Evolutionary conservation across 768 basidiomycete species (phyloP), one percentile per base, ranked within the genome.

Genomic region (Boletus bicolor): DNA sequence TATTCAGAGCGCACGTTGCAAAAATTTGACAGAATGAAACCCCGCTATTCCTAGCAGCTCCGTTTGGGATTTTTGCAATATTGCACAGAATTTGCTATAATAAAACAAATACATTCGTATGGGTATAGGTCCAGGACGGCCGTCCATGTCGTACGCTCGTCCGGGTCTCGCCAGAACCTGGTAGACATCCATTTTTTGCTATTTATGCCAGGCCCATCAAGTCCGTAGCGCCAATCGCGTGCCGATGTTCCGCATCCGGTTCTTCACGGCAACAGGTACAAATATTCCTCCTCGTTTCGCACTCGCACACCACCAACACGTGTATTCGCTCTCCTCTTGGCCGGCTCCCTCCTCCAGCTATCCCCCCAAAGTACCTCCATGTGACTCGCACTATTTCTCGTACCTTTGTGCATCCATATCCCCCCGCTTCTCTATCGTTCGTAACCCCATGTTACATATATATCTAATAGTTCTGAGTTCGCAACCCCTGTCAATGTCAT

Each of bases 1-100:
- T 64, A 52, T 48, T 51, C 54, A 38, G 21, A 7, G 51, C 66
- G 59, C 67, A 68, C 67, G 67, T 61, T 69, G 67, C 64, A 61
- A 57, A 56, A 42, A 37, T 58, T 48, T 67, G 65, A 67, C 65
- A 65, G 59, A 67, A 69, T 69, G 63, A 68, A 70, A 70, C 68
- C 68, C 68, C 68, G 68, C 63, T 58, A 58, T 68, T 55, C 64
- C 67, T 65, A 41, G 56, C 64, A 65, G 60, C 66, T 67, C 65
- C 66, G 66, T 68, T 63, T 62, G 57, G 57, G 49, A 32, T 39
- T 36, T 54, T 60, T 35, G 19, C 42, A 62, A 48, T 62, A 46
- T 17, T 43, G 37, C 44, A 30, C 44, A 54, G 42, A 53, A 54
- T 52, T 57, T 52, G 55, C 59, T 56, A 63, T 59, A 64, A 60